Conservation (phyloP, 2,329 filamentous ascomycete genomes). For the Zymoseptoria passerinii region DNA sequence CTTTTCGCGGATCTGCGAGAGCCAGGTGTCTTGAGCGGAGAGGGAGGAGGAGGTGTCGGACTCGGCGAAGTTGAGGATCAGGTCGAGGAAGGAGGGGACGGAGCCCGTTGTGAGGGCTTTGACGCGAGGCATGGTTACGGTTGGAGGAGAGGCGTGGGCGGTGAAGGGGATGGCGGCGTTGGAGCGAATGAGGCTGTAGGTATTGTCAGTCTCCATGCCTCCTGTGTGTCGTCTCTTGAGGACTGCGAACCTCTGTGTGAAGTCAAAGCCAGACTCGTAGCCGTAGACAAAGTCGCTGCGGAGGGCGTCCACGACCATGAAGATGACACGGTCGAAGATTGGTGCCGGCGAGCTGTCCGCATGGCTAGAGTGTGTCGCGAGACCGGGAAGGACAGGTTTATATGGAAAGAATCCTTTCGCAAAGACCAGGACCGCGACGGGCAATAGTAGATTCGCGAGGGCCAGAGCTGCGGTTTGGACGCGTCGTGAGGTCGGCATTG, state of each 20-base stretch:
- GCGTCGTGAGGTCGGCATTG: conserved; percentile 15
- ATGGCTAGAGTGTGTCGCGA: conserved; percentile 46
- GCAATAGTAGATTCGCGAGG: conserved; percentile 68
- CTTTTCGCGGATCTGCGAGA: conserved; percentile 79
- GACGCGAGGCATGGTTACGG: conserved; percentile 94
- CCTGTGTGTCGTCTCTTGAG: background rate
- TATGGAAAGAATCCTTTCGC: conserved; percentile 94
- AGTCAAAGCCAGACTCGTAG: conserved; percentile 69
- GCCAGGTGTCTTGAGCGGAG: conserved; percentile 86
- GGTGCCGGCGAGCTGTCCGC: conserved; percentile 46
- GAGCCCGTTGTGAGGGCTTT: conserved; percentile 97
- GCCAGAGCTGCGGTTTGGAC: conserved; percentile 38
- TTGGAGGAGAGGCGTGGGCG: conserved; percentile 90
- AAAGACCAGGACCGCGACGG: conserved; percentile 60
- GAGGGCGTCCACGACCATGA: conserved; percentile 96
- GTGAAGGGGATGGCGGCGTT: conserved; percentile 87
- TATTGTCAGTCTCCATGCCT: conserved; percentile 2
- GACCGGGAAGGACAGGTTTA: conserved; percentile 82
- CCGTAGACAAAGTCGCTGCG: conserved; percentile 93
- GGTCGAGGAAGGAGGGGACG: conserved; percentile 94
- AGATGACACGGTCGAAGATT: conserved; percentile 81
- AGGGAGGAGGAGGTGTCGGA: conserved; percentile 84
- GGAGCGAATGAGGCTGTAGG: conserved; percentile 64
- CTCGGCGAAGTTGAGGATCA: conserved; percentile 94
- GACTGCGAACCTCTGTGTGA: conserved; percentile 68